Percentiles rank a stretch among this genome's conserved stretches.
These are phyloP conservation scores for Mortierella claussenii DNA, from an alignment of 192 early-diverging fungal species.

Conservation along the genomic window DNA sequence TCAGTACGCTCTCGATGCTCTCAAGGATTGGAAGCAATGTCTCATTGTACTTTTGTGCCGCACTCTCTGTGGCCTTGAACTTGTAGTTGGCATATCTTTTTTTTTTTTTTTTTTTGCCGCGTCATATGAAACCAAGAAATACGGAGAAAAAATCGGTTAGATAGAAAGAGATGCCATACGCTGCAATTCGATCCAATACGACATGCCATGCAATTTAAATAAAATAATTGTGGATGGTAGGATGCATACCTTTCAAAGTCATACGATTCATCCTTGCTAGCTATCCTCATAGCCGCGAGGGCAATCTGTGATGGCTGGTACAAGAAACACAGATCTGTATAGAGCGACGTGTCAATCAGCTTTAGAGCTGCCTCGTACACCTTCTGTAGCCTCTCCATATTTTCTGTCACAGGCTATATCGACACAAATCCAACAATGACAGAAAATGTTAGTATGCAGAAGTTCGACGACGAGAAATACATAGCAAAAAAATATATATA, in stretches of 20 bases:
- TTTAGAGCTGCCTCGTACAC: constrained; percentile 65
- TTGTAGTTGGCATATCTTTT: constrained; percentile 35
- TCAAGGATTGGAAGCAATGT: constrained; percentile 59
- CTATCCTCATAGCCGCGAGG: constrained; percentile 70
- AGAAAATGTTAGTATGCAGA: too few relatives aligned
- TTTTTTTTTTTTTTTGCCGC: too few relatives aligned
- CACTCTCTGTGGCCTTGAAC: constrained; percentile 30
- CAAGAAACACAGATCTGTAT: constrained; percentile 78
- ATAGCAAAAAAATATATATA: too few relatives aligned
- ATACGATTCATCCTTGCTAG: constrained; percentile 63
- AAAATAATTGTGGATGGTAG: too few relatives aligned
- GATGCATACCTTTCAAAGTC: constrained; percentile 65
- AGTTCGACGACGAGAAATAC: too few relatives aligned
- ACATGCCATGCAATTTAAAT: too few relatives aligned
- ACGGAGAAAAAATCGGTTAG: not conserved
- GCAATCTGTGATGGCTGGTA: constrained; percentile 86
- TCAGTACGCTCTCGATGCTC: constrained; percentile 61
- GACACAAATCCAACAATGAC: too few relatives aligned
- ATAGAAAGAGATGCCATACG: too few relatives aligned
- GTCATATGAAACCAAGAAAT: not conserved
- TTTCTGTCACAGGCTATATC: constrained; percentile 51
- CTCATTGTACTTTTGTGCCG: constrained; percentile 43
- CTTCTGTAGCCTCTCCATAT: constrained; percentile 56
- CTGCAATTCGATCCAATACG: too few relatives aligned
- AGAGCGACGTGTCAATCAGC: constrained; percentile 67